Evolutionary conservation across 495 filamentous ascomycete species (phyloP), one percentile per base, ranked within the genome.

Genomic region (Talaromyces borbonicus): DNA sequence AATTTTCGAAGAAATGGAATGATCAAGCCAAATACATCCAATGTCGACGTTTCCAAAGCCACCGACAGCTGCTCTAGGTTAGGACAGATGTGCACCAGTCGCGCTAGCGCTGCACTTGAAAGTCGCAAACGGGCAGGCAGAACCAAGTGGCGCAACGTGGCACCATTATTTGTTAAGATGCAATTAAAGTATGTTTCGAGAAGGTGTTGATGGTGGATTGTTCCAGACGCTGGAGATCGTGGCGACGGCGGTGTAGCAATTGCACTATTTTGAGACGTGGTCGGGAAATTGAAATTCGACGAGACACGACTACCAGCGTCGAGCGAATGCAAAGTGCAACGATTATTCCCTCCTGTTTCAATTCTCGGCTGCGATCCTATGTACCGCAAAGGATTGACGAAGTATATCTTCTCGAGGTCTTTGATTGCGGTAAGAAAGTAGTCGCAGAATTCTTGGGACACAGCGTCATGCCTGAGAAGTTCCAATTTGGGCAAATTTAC

Each of bases 91-190:
- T 71, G 68, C 11, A 77, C 69, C 20, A 83, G 57, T 8, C 65
- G 67, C 3, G 65, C 66, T 27, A 83, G 59, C 27, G 69, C 67
- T 26, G 60, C 58, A 14, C 61, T 57, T 22, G 65, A 67, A 1
- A 83, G 65, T 11, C 64, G 60, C 77, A 77, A 83, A 30, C 67
- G 67, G 7, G 77, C 68, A n/a, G 66, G 66, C 3, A 83, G 67
- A 3, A 80, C 61, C 6, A 83, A 72, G 42, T 78, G 73, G 24
- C 66, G 68, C 16, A 83, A 55, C 4, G 66, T 72, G n/a, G 58
- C 46, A 32, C 71, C 72, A 43, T 80, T 75, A 48, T 71, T 63
- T 19, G 56, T 50, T 16, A 67, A 60, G 41, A 74, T 63, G 26
- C 60, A 57, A 39, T 68, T 61, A 9, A 76, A 51, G 50, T 68